phyloP scores from a whole-genome alignment of 2,329 filamentous ascomycete species.

The Rhytidhysteron rufulum region DNA sequence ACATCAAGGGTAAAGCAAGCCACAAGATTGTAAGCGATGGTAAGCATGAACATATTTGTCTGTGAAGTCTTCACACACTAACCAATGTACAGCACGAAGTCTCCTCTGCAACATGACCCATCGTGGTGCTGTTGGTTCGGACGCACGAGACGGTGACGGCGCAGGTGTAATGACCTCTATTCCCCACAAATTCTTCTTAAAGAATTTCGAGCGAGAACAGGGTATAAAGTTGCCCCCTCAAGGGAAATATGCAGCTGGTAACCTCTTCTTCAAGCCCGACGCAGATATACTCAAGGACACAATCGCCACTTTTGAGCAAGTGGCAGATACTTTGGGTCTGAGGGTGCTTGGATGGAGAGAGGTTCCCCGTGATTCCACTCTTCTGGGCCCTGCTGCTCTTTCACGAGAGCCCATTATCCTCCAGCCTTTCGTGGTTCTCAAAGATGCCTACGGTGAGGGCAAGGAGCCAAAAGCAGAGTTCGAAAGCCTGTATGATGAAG shows the following conservation, averaged over 20 bases:
- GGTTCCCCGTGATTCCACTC: slow-evolving; percentile 87
- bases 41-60: too few species aligned
- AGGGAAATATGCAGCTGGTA: slow-evolving; percentile 95
- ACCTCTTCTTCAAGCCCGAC: slow-evolving; percentile 98
- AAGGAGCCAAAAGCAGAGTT: slow-evolving; percentile 76
- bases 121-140: slow-evolving; percentile 94
- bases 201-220: slow-evolving; percentile 93
- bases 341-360: slow-evolving; percentile 94
- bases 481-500: slow-evolving; percentile 75
- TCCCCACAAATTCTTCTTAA: slow-evolving; percentile 96
- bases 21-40: slow-evolving; percentile 99
- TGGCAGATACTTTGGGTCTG: slow-evolving; percentile 81
- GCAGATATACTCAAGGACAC: slow-evolving; percentile 85
- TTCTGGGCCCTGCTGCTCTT: slow-evolving; percentile 86
- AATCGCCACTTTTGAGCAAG: slow-evolving; percentile 88
- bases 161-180: slow-evolving; percentile 99
- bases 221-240: slow-evolving; percentile 80
- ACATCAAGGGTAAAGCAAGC: slow-evolving; percentile 95
- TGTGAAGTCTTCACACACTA: too few species aligned
- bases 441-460: slow-evolving; percentile 78
- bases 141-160: slow-evolving; percentile 95
- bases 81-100: slow-evolving; percentile 65
- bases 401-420: slow-evolving; percentile 93
- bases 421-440: slow-evolving; percentile 90
- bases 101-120: slow-evolving; percentile 99